Evolutionary conservation across 2,329 filamentous ascomycete species (phyloP), one percentile per base, ranked within the genome.

Genomic region (Xylaria arbuscula): DNA sequence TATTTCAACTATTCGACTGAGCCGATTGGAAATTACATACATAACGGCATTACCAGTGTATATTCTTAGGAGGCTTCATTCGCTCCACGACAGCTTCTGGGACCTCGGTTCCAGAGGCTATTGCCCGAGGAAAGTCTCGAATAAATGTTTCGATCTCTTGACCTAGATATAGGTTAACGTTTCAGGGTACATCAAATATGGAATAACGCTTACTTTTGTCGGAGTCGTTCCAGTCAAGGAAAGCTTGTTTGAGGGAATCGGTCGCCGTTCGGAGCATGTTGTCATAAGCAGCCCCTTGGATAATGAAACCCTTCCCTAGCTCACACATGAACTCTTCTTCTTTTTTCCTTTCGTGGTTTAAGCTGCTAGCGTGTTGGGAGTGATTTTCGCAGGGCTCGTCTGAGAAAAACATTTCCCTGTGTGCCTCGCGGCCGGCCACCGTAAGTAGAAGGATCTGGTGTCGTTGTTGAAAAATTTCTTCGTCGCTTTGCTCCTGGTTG

Each of bases 181-280:
- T 7, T 7, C 6, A 1, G 19, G 3, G 6, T 1, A 15, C 24
- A 5, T 28, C 3, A 28, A 13, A 50, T 15, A 28, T 50, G 22
- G 22, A 13, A 50, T 34, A 17, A 40, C 13, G n/a, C 53, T 22
- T 56, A 56, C 53, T 15, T 17, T 40, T 56, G 19, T 56, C 53
- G 9, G 53, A 56, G 4, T 40, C 24, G n/a, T 13, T 22, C 53
- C 53, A 56, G 34, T 56, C 53, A 10, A 56, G 8, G n/a, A 38
- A 56, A 36, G 53, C 53, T 56, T 56, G 34, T 24, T 38, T 56
- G 4, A 56, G 0, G 4, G 53, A 56, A 24, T 9, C 34, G 6
- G 13, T 24, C 8, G 53, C 53, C 8, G 36, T 19, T 15, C n/a
- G 24, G 22, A 24, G 34, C 34, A 56, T 56, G 11, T 40, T 19